These are phyloP conservation scores for Cucumis melo DNA, from an alignment of 306 rosid genomes.

Conservation along the genomic window DNA sequence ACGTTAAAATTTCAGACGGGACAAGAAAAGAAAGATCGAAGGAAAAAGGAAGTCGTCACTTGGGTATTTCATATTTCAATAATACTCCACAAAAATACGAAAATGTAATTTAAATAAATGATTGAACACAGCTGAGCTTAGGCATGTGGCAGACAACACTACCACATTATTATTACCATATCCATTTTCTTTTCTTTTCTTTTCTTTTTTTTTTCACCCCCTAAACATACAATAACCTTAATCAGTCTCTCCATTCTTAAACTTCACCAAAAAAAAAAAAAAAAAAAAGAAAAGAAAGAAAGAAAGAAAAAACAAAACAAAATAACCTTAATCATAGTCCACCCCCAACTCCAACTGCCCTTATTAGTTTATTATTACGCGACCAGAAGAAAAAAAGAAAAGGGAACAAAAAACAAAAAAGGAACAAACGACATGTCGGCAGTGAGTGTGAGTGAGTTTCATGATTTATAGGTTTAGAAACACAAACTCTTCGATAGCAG, in stretches of 20 bases:
- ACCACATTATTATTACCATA: neutral
- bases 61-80: neutral
- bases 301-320: neutral
- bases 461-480: conserved; percentile 47
- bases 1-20: no score
- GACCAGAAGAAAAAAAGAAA: neutral
- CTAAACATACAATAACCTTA: neutral
- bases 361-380: neutral
- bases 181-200: neutral
- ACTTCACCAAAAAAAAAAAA: neutral
- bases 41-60: no score
- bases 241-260: neutral
- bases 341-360: neutral
- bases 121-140: neutral
- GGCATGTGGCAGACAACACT: neutral
- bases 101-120: neutral
- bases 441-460: neutral
- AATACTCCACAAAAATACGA: neutral
- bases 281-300: neutral
- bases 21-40: no score
- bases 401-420: neutral
- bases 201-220: neutral
- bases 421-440: neutral
- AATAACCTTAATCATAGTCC: neutral
- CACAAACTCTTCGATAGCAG: conserved; percentile 78